A percentile compares a stretch with the other conserved stretches of the same genome.
Conservation (phyloP, 352 stramenopile species). For the Aphanomyces invadans region DNA sequence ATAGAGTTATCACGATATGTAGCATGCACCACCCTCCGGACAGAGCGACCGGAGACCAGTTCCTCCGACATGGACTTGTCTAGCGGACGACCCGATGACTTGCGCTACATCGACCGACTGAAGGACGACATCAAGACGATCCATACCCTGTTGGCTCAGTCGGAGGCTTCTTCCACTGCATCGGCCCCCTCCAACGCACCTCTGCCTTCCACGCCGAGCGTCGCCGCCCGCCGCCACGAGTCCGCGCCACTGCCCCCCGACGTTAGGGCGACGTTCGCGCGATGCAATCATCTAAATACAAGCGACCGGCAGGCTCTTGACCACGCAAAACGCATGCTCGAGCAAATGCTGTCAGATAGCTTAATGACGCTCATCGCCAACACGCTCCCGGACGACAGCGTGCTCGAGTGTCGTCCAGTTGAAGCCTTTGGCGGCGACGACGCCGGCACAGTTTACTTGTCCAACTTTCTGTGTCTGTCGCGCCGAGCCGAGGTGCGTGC, state of each 20-base stretch:
- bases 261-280: not conserved
- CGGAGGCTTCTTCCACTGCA: not conserved
- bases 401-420: too few relatives aligned
- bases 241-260: not conserved
- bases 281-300: not conserved
- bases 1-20: too few relatives aligned
- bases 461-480: slow-evolving; percentile 38
- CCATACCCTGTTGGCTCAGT: not conserved
- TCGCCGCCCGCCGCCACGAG: not conserved
- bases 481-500: slow-evolving; percentile 40
- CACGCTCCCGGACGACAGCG: slow-evolving; percentile 7
- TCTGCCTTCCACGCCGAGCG: not conserved
- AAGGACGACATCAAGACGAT: slow-evolving; percentile 1
- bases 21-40: not conserved
- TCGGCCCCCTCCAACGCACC: not conserved
- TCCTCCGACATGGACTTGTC: not conserved
- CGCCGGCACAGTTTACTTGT: slow-evolving; percentile 38
- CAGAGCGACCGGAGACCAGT: not conserved
- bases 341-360: slow-evolving; percentile 29
- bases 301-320: slow-evolving; percentile 28
- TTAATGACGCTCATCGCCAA: slow-evolving; percentile 33
- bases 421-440: slow-evolving; percentile 36
- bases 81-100: not conserved
- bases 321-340: slow-evolving; percentile 33
- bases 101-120: not conserved